These are phyloP conservation scores for Aspergillus arachidicola DNA, from an alignment of 2,329 filamentous ascomycete genomes.

Conservation along the genomic window DNA sequence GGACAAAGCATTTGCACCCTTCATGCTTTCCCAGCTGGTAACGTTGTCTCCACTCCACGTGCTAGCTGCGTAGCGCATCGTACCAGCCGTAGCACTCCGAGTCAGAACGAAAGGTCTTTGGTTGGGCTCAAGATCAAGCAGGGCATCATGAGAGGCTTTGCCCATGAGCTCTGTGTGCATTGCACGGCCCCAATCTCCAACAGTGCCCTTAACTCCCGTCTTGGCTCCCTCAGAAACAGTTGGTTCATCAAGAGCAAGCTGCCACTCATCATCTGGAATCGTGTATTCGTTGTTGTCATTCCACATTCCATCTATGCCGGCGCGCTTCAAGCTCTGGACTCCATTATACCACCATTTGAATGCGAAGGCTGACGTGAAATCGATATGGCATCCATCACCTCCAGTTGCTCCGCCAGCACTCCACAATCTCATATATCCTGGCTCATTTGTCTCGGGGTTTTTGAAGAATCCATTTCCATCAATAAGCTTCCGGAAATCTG, in stretches of 20 bases:
- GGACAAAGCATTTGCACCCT: conserved; percentile 69
- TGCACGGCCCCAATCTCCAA: conserved; percentile 71
- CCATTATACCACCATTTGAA: conserved; percentile 74
- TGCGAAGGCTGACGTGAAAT: conserved; percentile 69
- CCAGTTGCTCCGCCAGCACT: conserved; percentile 72
- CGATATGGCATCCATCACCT: conserved; percentile 70
- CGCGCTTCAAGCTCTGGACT: conserved; percentile 61
- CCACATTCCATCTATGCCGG: conserved; percentile 75
- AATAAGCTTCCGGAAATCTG: conserved; percentile 65
- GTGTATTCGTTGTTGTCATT: conserved; percentile 80
- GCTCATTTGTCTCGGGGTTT: conserved; percentile 55
- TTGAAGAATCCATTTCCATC: conserved; percentile 64
- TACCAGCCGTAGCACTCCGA: conserved; percentile 70
- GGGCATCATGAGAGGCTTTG: conserved; percentile 69
- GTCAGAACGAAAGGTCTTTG: conserved; percentile 69
- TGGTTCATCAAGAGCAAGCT: conserved; percentile 57
- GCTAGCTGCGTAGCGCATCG: conserved; percentile 69
- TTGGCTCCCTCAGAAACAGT: conserved; percentile 42
- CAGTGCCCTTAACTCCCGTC: conserved; percentile 46
- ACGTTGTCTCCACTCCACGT: conserved; percentile 77
- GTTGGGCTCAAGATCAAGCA: conserved; percentile 60
- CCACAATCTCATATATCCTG: conserved; percentile 67
- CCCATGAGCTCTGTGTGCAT: conserved; percentile 72
- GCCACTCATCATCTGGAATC: conserved; percentile 66
- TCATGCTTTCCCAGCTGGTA: conserved; percentile 74